These are phyloP conservation scores for Fusarium oxysporum DNA, from an alignment of 2,329 filamentous ascomycete species.

Conservation along the genomic window DNA sequence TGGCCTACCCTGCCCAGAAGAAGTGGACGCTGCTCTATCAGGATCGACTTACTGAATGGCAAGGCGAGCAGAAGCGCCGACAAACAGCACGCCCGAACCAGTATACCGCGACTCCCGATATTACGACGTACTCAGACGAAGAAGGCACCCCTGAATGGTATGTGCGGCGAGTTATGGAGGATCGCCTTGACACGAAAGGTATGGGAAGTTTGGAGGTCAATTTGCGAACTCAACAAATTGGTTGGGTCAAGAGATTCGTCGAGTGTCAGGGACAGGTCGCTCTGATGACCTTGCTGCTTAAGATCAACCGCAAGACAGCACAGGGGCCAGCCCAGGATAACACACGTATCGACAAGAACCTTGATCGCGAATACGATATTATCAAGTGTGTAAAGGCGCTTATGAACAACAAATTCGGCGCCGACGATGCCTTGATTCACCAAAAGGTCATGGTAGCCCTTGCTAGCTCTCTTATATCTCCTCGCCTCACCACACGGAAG, in stretches of 20 bases:
- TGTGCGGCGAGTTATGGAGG: slow-evolving; percentile 95
- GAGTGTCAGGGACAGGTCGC: slow-evolving; percentile 98
- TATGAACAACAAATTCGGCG: slow-evolving; percentile 99
- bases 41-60: slow-evolving; percentile 91
- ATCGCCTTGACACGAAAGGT: slow-evolving; percentile 90
- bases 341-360: slow-evolving; percentile 76
- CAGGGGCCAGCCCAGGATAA: slow-evolving; percentile 74
- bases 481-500: slow-evolving; percentile 90
- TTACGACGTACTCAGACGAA: slow-evolving; percentile 86
- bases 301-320: slow-evolving; percentile 89
- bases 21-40: slow-evolving; percentile 99
- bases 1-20: slow-evolving; percentile 91
- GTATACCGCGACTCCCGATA: slow-evolving; percentile 74
- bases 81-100: slow-evolving; percentile 79
- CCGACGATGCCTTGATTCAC: slow-evolving; percentile 91
- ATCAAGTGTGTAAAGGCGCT: slow-evolving; percentile 96
- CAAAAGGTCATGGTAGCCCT: slow-evolving; percentile 91
- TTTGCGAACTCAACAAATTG: slow-evolving; percentile 93
- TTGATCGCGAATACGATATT: slow-evolving; percentile 95
- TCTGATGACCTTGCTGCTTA: slow-evolving; percentile 90
- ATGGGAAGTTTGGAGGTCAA: slow-evolving; percentile 94
- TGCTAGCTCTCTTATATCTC: slow-evolving; percentile 86
- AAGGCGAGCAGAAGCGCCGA: slow-evolving; percentile 91
- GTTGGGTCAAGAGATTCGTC: slow-evolving; percentile 96
- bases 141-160: slow-evolving; percentile 99